A percentile compares a stretch with the other conserved stretches of the same genome.
Conservation (phyloP, 164 flowering plant species). For the Houttuynia cordata region DNA sequence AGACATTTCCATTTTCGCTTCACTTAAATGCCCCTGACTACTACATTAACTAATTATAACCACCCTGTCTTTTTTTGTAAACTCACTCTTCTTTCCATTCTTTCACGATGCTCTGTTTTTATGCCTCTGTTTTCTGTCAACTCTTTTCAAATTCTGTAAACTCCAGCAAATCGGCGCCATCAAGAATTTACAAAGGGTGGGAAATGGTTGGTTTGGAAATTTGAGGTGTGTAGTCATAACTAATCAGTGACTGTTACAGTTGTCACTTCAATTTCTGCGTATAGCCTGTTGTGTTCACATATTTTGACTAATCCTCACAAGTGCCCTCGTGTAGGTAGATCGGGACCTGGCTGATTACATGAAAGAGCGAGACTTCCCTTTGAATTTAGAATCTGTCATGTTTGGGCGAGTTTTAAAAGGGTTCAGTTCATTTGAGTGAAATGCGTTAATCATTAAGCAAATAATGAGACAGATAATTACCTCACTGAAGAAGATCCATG, state of each 20-base stretch:
- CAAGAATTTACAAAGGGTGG: conserved; percentile 65
- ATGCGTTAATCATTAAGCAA: conserved; percentile 89
- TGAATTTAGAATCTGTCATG: conserved; percentile 78
- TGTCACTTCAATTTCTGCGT: not conserved
- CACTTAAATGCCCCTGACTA: too few relatives aligned
- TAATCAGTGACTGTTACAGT: too few relatives aligned
- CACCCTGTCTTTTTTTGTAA: too few relatives aligned
- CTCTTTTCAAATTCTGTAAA: too few relatives aligned
- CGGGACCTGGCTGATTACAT: conserved; percentile 67
- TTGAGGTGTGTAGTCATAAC: conserved; percentile 49
- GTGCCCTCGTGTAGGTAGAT: conserved; percentile 39
- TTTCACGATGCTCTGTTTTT: too few relatives aligned
- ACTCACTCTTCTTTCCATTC: too few relatives aligned
- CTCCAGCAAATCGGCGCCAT: too few relatives aligned
- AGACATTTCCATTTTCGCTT: too few relatives aligned
- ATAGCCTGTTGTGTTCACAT: too few relatives aligned
- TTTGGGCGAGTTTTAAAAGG: conserved; percentile 80
- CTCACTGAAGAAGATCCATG: conserved; percentile 83
- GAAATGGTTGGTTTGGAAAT: conserved; percentile 98
- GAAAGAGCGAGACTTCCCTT: conserved; percentile 76
- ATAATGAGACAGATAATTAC: conserved; percentile 89
- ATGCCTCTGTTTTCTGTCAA: too few relatives aligned
- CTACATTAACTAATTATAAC: too few relatives aligned
- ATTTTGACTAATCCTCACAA: not conserved
- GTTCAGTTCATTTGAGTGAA: conserved; percentile 44